Evolutionary conservation across 2,329 filamentous ascomycete genomes (phyloP), one percentile per base, ranked within the genome.

Genomic region (Colletotrichum tofieldiae): DNA sequence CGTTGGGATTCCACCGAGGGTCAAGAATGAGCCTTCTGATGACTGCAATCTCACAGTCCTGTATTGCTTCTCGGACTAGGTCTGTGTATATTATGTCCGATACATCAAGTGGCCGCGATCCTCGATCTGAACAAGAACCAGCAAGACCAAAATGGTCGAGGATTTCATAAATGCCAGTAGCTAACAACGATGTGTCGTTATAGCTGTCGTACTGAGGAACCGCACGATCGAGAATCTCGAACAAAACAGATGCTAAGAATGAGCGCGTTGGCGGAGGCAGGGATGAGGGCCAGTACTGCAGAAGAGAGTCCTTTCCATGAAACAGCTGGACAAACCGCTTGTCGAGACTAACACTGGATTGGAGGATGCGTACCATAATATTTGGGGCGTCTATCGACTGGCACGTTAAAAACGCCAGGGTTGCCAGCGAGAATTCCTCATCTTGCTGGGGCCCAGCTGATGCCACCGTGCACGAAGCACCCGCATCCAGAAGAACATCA

Each of bases 401-500:
- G 14, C 72, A 72, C 3, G 52, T 63, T 1, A 69, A 29, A 23
- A 75, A 74, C 37, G 65, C 52, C 41, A 75, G 20, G 0, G 60
- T 66, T 26, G 47, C 39, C 23, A 75, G n/a, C 5, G 72, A 74
- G 5, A 67, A 39, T 9, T 35, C 8, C 16, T 71, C 62, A 9
- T 60, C 29, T 18, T 37, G 56, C 26, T 29, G 23, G 6, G 69
- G 58, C 2, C 67, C 70, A 9, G 16, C 23, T 18, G 41, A 12
- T 32, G 49, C n/a, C 18, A 23, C n/a, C 14, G 18, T 29, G 32
- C 65, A 41, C 47, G 37, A 43, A 29, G 64, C 68, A 5, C 77
- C 78, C 4, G 75, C 73, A 7, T 75, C 63, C 20, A 79, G 70
- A 6, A 84, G 76, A 3, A 78, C 29, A 2, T 77, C 67, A 11